A percentile compares a stretch with the other conserved stretches of the same genome.
phyloP scores from a whole-genome alignment of 768 basidiomycete species.

The Suillus ampliporus region DNA sequence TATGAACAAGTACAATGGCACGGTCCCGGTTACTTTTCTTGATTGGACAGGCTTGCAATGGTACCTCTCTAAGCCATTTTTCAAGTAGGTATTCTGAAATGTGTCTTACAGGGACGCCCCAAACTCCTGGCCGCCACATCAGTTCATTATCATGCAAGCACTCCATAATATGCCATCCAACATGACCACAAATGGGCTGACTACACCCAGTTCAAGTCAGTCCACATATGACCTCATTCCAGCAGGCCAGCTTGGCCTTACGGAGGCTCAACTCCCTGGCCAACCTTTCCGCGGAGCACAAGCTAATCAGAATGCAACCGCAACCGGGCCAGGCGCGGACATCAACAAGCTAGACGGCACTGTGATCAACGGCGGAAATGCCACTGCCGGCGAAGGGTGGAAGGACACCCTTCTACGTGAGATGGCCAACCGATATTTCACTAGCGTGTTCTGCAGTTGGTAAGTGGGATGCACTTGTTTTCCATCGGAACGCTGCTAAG shows the following conservation, averaged over 20 bases:
- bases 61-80: slow-evolving; percentile 40
- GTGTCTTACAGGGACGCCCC: slow-evolving; percentile 68
- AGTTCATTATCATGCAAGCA: slow-evolving; percentile 80
- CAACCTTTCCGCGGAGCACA: slow-evolving; percentile 55
- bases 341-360: slow-evolving; percentile 59
- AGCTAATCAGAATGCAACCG: slow-evolving; percentile 51
- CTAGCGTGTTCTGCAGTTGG: slow-evolving; percentile 91
- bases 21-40: slow-evolving; percentile 80
- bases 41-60: slow-evolving; percentile 80
- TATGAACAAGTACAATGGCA: slow-evolving; percentile 86
- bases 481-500: background rate
- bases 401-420: slow-evolving; percentile 63
- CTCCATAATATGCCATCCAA: slow-evolving; percentile 77
- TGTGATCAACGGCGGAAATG: slow-evolving; percentile 74
- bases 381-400: slow-evolving; percentile 68
- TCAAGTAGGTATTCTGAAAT: background rate
- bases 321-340: slow-evolving; percentile 61
- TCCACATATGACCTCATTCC: slow-evolving; percentile 76
- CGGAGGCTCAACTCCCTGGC: slow-evolving; percentile 70
- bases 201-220: slow-evolving; percentile 52
- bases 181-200: slow-evolving; percentile 62
- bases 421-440: slow-evolving; percentile 84
- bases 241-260: slow-evolving; percentile 77
- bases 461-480: slow-evolving; percentile 38
- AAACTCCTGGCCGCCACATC: slow-evolving; percentile 88